These are phyloP conservation scores for Trametes versicolor DNA, from an alignment of 1,284 basidiomycete species.

Conservation along the genomic window DNA sequence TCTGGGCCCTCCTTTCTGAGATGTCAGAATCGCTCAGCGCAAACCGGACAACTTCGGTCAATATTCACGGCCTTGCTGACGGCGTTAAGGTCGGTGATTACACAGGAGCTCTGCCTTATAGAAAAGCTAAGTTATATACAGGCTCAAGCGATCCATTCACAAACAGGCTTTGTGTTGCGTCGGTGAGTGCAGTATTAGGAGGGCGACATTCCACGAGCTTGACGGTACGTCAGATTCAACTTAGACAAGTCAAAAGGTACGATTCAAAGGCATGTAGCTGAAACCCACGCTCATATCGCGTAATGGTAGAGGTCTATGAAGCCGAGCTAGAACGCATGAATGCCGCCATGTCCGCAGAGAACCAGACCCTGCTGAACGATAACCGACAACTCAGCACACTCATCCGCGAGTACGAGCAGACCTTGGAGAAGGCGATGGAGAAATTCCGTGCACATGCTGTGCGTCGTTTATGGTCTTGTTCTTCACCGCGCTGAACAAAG, in stretches of 20 bases:
- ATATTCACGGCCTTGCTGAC: constrained; percentile 71
- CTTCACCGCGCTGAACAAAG: constrained; percentile 8
- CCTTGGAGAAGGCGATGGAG: constrained; percentile 95
- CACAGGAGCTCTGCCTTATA: not conserved
- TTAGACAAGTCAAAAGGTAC: constrained; percentile 89
- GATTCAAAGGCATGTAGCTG: not conserved
- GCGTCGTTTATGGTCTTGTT: constrained; percentile 42
- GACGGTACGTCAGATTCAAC: constrained; percentile 72
- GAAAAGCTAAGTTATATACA: constrained; percentile 39
- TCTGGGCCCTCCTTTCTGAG: constrained; percentile 82
- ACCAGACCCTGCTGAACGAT: constrained; percentile 89
- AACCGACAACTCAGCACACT: constrained; percentile 94
- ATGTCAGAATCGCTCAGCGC: constrained; percentile 86
- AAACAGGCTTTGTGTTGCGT: constrained; percentile 93
- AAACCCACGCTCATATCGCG: not conserved
- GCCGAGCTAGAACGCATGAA: constrained; percentile 95
- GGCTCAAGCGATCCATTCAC: constrained; percentile 73
- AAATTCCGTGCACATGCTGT: constrained; percentile 93
- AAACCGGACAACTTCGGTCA: constrained; percentile 72
- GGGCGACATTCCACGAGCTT: constrained; percentile 8
- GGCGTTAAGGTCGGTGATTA: constrained; percentile 76
- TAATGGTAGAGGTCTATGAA: constrained; percentile 83
- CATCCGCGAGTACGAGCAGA: constrained; percentile 97
- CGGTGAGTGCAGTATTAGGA: constrained; percentile 55
- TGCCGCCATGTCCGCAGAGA: constrained; percentile 83